Base-by-base conservation (phyloP, 1,284 basidiomycete genomes). In the Meira nashicola region DNA sequence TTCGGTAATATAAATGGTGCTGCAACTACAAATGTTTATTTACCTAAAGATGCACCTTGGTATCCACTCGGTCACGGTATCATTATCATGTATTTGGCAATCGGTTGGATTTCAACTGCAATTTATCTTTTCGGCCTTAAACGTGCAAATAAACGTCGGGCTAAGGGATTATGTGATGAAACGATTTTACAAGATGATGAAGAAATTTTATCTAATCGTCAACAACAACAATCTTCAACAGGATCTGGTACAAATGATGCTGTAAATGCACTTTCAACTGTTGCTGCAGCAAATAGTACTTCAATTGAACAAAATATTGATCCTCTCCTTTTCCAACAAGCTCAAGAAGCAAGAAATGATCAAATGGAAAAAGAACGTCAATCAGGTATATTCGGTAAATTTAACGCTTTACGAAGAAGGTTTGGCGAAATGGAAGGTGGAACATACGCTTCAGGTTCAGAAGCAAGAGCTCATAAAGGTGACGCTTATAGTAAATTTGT, bases 61-160 rank as follows among this genome's bases (percentile, higher is more conserved):
- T 89, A 86, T 71, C 81, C 82, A 10, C 80, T 89, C 38, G 88
- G 87, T 52, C 83, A 85, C 59, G 84, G 82, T 12, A 81, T 89
- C 33, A 85, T 89, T 39, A 80, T 84, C n/a, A 83, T 86, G 78
- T 89, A 87, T 78, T 86, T 89, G 59, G 83, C 77, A 33, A 80
- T 88, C 48, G 87, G 87, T 7, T 79, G 86, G 61, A 68, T 86
- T 38, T 79, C 81, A 59, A 84, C 86, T 19, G 59, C 81, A 9
- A 55, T 73, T 10, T 82, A 83, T 77, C 79, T 82, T 54, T 66
- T 83, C 67, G 70, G 83, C 37, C 78, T 89, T 48, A 82, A 80
- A 41, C 76, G 79, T 23, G 87, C 89, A 73, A 89, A 89, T 64
- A 82, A 80, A 1, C 80, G 80, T 43, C 82, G 86, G 9, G 85